Percentiles rank a stretch among this genome's conserved stretches.
Conservation (phyloP, 257 asterid genomes). For the Capsicum rhomboideum region DNA sequence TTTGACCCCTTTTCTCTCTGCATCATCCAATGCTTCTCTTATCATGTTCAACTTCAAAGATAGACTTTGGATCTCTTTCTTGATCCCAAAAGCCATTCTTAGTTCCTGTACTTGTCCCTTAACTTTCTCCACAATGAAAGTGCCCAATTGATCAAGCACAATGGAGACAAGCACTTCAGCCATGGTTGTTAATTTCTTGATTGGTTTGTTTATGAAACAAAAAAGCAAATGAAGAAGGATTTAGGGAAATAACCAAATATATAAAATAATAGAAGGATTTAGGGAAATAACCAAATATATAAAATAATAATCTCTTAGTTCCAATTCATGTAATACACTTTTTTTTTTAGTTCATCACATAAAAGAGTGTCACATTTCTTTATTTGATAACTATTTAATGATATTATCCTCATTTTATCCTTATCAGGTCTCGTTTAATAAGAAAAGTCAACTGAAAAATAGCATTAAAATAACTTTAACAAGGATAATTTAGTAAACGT, state of each 20-base stretch:
- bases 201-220: not conserved
- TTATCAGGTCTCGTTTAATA: too few species aligned
- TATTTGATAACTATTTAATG: too few species aligned
- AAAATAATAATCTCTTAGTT: too few species aligned
- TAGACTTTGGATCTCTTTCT: slow-evolving; percentile 1
- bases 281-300: not conserved
- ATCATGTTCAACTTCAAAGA: not conserved
- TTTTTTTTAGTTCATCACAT: too few species aligned
- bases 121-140: slow-evolving; percentile 1
- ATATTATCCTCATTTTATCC: too few species aligned
- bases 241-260: not conserved
- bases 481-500: too few species aligned
- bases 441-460: too few species aligned
- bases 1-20: slow-evolving; percentile 2
- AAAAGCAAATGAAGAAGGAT: not conserved
- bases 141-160: not conserved
- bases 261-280: too few species aligned
- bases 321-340: too few species aligned
- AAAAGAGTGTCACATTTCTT: too few species aligned
- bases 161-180: not conserved
- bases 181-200: not conserved
- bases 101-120: slow-evolving; percentile 5
- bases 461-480: too few species aligned
- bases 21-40: slow-evolving; percentile 3
- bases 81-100: not conserved